Evolutionary conservation across 2,329 filamentous ascomycete species (phyloP).

Genomic region (Penicillium rolfsii): DNA sequence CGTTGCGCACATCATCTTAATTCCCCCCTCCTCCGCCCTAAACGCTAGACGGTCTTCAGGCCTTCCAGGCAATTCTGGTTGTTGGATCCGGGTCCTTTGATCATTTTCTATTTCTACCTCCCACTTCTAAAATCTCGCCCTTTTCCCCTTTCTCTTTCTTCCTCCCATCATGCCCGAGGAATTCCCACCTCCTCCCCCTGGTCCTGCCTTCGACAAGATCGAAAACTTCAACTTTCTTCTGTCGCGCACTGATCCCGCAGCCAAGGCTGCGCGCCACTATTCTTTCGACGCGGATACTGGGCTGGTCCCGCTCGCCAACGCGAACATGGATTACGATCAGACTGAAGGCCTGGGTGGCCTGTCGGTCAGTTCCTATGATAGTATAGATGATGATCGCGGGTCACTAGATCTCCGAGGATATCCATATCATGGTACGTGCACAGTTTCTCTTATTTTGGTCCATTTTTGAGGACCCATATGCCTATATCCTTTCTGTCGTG

Average conservation of each 20-base stretch:
- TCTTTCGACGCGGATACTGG: slow-evolving; percentile 44
- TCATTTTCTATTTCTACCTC: slow-evolving; percentile 2
- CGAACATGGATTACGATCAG: slow-evolving; percentile 46
- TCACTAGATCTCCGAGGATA: slow-evolving; percentile 45
- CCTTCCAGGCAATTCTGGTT: neutral
- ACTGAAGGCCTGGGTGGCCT: slow-evolving; percentile 47
- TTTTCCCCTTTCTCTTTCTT: slow-evolving; percentile 18
- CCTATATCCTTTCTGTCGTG: neutral
- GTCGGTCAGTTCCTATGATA: slow-evolving; percentile 48
- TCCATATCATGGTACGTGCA: slow-evolving; percentile 45
- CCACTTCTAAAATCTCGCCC: slow-evolving; percentile 5
- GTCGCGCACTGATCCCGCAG: slow-evolving; percentile 39
- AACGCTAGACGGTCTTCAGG: slow-evolving; percentile 10
- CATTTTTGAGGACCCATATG: neutral
- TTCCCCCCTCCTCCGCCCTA: slow-evolving; percentile 6
- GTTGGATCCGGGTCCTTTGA: neutral
- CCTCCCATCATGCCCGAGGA: slow-evolving; percentile 40
- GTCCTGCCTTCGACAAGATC: slow-evolving; percentile 38
- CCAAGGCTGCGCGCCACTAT: slow-evolving; percentile 40
- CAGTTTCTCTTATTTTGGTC: slow-evolving; percentile 10
- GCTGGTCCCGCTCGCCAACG: slow-evolving; percentile 37
- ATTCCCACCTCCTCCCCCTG: slow-evolving; percentile 30
- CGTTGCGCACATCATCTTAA: slow-evolving; percentile 12
- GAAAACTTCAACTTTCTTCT: slow-evolving; percentile 45
- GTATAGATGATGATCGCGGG: slow-evolving; percentile 45